phyloP scores from a whole-genome alignment of 352 stramenopile genomes.

The Phytopythium cucurbitacearum region DNA sequence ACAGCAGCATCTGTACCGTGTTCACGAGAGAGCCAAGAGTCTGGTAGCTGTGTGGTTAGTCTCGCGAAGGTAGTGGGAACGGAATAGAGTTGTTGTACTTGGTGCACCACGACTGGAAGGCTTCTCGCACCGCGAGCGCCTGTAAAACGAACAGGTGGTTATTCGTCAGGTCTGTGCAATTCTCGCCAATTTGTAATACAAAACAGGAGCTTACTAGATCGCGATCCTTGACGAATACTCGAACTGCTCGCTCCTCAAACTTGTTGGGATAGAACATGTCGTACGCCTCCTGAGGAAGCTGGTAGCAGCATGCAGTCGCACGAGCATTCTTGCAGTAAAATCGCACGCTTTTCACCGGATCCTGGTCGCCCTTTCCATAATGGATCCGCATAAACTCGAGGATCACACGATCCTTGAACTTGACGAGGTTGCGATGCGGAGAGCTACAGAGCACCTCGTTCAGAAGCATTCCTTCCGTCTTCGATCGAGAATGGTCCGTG shows the following conservation, averaged over 20 bases:
- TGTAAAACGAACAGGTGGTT: conserved; percentile 5
- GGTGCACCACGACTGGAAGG: conserved; percentile 45
- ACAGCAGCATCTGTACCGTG: no score
- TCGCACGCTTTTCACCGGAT: conserved; percentile 65
- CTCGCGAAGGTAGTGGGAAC: conserved; percentile 16
- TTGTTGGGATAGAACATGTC: conserved; percentile 58
- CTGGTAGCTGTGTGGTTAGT: no score
- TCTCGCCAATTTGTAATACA: neutral
- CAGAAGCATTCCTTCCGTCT: conserved; percentile 44
- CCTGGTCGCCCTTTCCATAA: conserved; percentile 72
- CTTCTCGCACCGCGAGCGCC: conserved; percentile 40
- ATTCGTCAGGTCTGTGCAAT: no score
- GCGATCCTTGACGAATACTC: conserved; percentile 66
- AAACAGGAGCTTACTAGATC: conserved; percentile 33
- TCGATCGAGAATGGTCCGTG: conserved; percentile 35
- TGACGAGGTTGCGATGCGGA: conserved; percentile 15
- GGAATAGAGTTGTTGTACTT: conserved; percentile 47
- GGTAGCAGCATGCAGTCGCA: conserved; percentile 40
- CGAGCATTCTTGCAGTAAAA: conserved; percentile 79
- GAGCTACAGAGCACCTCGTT: conserved; percentile 60
- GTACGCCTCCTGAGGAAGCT: conserved; percentile 47
- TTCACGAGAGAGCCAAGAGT: no score
- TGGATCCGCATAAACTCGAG: conserved; percentile 78
- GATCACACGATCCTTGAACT: conserved; percentile 60
- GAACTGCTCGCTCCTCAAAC: conserved; percentile 69